phyloP scores from a whole-genome alignment of 2,329 filamentous ascomycete genomes.

The Cordyceps pruinosa region DNA sequence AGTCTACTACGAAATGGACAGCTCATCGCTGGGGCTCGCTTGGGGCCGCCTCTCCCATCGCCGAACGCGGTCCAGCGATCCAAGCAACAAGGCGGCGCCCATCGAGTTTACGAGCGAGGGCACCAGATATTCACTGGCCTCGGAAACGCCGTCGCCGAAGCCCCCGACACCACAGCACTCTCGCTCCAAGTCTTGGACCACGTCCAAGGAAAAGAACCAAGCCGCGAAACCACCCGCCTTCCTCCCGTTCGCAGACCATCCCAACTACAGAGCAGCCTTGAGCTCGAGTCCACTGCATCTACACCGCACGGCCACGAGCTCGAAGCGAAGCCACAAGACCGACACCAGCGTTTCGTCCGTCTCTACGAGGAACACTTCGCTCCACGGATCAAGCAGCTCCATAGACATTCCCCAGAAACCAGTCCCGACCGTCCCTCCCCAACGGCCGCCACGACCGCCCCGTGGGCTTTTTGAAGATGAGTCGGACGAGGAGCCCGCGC shows the following conservation, averaged over 20 bases:
- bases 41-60: constrained; percentile 11
- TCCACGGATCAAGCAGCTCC: constrained; percentile 1
- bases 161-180: background rate
- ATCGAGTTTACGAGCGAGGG: constrained; percentile 5
- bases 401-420: background rate
- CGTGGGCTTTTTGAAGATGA: constrained; percentile 10
- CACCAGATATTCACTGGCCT: background rate
- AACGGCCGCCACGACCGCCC: constrained; percentile 7
- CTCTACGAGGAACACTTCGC: background rate
- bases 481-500: background rate
- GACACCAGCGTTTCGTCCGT: constrained; percentile 1
- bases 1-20: background rate
- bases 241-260: background rate
- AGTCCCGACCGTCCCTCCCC: background rate
- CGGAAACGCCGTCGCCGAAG: background rate
- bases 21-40: background rate
- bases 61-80: constrained; percentile 2
- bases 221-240: background rate
- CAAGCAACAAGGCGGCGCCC: background rate
- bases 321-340: background rate
- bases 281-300: background rate
- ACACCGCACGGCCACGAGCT: background rate
- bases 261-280: background rate
- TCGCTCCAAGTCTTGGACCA: constrained; percentile 8
- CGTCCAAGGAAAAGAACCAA: background rate